phyloP scores from a whole-genome alignment of 2,329 filamentous ascomycete species.

The Alternaria brassicicola region DNA sequence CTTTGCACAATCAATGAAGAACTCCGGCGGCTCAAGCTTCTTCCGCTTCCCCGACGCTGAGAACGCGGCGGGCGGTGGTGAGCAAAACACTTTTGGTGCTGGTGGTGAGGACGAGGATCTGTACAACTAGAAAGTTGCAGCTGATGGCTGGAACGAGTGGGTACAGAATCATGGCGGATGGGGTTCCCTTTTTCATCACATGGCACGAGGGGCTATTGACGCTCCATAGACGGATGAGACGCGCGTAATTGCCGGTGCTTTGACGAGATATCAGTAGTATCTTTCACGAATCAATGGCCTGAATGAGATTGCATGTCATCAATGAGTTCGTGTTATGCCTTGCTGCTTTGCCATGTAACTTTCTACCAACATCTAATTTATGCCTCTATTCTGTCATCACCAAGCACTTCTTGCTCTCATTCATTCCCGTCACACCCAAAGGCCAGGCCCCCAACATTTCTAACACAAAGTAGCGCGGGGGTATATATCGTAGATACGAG shows the following conservation, averaged over 20 bases:
- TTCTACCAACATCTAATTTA: background rate
- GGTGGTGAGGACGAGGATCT: slow-evolving; percentile 95
- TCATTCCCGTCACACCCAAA: background rate
- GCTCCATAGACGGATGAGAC: slow-evolving; percentile 24
- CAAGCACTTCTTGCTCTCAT: background rate
- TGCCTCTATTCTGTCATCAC: background rate
- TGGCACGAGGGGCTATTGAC: slow-evolving; percentile 12
- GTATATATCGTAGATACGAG: background rate
- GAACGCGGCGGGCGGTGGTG: slow-evolving; percentile 57
- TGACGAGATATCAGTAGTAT: slow-evolving; percentile 10
- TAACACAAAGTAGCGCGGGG: background rate
- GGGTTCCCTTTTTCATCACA: slow-evolving; percentile 19
- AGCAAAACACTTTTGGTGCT: slow-evolving; percentile 70
- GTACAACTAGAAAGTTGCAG: slow-evolving; percentile 73
- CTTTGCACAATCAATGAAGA: slow-evolving; percentile 99
- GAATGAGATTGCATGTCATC: slow-evolving; percentile 19
- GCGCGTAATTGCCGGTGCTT: slow-evolving; percentile 20
- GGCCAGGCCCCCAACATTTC: background rate
- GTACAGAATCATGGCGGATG: slow-evolving; percentile 26
- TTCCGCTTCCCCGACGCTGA: slow-evolving; percentile 83
- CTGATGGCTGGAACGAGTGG: slow-evolving; percentile 9
- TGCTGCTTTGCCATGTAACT: background rate
- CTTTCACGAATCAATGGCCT: slow-evolving; percentile 4
- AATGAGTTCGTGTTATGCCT: background rate
- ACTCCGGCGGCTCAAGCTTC: slow-evolving; percentile 90